These are phyloP conservation scores for Termitomyces sp. DNA, from an alignment of 768 basidiomycete species.

Conservation along the genomic window DNA sequence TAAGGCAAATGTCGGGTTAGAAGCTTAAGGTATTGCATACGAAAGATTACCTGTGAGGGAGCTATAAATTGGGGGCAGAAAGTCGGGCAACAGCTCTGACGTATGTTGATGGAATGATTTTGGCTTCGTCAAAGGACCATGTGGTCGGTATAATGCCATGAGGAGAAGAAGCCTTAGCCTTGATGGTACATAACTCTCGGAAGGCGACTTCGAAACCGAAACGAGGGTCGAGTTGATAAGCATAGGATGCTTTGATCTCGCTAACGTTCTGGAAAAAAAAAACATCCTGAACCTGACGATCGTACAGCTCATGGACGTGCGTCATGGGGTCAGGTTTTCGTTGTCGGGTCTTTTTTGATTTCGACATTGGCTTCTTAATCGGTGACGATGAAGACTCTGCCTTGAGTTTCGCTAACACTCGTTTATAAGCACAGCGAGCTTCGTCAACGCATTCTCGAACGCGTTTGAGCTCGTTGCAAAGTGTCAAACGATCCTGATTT, in stretches of 20 bases:
- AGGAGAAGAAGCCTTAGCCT: slow-evolving; percentile 40
- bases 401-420: slow-evolving; percentile 1
- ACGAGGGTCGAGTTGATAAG: slow-evolving; percentile 26
- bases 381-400: slow-evolving; percentile 6
- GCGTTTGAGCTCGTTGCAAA: slow-evolving; percentile 32
- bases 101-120: slow-evolving; percentile 26
- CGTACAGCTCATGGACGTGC: slow-evolving; percentile 23
- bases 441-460: slow-evolving; percentile 38
- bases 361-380: slow-evolving; percentile 12
- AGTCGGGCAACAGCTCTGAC: slow-evolving; percentile 21
- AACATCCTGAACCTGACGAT: slow-evolving; percentile 22
- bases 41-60: neutral
- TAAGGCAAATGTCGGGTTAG: neutral
- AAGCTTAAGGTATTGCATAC: neutral
- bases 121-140: slow-evolving; percentile 38
- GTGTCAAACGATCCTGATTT: slow-evolving; percentile 2
- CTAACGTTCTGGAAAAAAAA: slow-evolving; percentile 29
- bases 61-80: neutral
- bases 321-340: slow-evolving; percentile 23
- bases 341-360: slow-evolving; percentile 16
- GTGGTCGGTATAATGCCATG: slow-evolving; percentile 29
- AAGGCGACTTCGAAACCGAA: slow-evolving; percentile 61
- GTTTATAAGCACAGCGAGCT: slow-evolving; percentile 15
- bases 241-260: slow-evolving; percentile 57
- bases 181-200: slow-evolving; percentile 48